These are phyloP conservation scores for Cladobotryum protrusum DNA, from an alignment of 2,329 filamentous ascomycete species.

Conservation along the genomic window DNA sequence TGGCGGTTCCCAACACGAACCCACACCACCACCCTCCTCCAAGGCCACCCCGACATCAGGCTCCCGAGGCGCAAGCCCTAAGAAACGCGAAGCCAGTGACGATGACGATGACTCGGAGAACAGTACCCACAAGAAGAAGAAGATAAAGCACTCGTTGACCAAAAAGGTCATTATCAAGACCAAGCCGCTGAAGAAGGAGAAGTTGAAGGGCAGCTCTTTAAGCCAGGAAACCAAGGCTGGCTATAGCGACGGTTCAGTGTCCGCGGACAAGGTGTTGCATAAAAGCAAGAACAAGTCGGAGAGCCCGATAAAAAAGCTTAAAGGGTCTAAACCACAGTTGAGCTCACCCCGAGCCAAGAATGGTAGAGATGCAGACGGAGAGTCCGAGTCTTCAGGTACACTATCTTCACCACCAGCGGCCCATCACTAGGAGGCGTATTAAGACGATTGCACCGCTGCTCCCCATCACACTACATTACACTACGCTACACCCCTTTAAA, in stretches of 20 bases:
- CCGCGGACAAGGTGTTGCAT: conserved; percentile 19
- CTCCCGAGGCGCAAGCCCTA: conserved; percentile 48
- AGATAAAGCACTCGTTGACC: conserved; percentile 40
- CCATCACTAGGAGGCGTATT: not conserved
- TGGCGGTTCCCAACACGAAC: conserved; percentile 50
- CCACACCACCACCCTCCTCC: conserved; percentile 56
- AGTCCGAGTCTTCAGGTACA: conserved; percentile 52
- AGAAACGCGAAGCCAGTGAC: conserved; percentile 52
- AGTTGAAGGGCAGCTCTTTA: conserved; percentile 45
- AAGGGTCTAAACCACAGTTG: conserved; percentile 41
- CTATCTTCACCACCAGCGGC: conserved; percentile 45
- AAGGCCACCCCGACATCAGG: conserved; percentile 54
- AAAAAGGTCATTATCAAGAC: conserved; percentile 54
- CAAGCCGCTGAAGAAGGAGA: conserved; percentile 50
- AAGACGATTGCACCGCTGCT: too few relatives aligned
- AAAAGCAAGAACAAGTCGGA: conserved; percentile 31
- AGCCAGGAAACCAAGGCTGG: conserved; percentile 42
- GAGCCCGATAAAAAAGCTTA: conserved; percentile 38
- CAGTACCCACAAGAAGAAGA: conserved; percentile 50
- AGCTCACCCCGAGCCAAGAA: conserved; percentile 46
- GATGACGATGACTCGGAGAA: conserved; percentile 49
- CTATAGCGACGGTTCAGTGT: conserved; percentile 21
- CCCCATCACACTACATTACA: too few relatives aligned
- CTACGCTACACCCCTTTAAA: too few relatives aligned
- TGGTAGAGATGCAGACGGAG: conserved; percentile 43